These are phyloP conservation scores for Olyra latifolia DNA, from an alignment of 176 grass and related monocot species.

Conservation along the genomic window DNA sequence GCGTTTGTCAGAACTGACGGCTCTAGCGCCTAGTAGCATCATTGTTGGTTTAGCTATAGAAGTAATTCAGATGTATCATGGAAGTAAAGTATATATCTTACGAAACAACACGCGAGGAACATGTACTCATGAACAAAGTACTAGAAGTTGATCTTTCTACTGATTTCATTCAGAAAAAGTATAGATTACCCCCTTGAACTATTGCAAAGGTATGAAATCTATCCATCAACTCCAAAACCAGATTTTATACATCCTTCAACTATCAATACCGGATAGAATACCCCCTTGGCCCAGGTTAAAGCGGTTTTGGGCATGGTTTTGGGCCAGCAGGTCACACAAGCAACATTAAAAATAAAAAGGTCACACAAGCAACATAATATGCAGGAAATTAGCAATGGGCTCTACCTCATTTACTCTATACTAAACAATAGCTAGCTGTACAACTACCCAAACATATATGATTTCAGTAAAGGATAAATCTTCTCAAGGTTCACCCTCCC, in stretches of 20 bases:
- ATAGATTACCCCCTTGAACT: no score
- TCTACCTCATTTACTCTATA: neutral
- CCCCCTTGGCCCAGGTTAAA: no score
- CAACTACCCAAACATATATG: neutral
- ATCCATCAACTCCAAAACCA: no score
- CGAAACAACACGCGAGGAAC: neutral
- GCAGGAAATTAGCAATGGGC: no score
- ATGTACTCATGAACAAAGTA: neutral
- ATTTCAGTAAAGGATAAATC: neutral
- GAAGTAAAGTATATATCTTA: neutral
- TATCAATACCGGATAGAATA: no score
- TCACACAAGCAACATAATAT: no score
- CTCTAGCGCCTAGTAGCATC: neutral
- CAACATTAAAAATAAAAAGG: no score
- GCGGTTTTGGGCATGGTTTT: no score
- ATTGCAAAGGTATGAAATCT: no score
- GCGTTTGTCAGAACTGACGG: neutral
- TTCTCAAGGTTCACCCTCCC: neutral
- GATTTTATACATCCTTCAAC: no score
- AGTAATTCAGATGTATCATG: neutral
- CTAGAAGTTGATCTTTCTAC: slow-evolving; percentile 2
- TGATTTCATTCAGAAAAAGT: no score
- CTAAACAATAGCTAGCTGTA: neutral
- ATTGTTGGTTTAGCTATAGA: neutral
- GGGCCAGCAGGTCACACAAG: no score